A percentile compares a stretch with the other conserved stretches of the same genome.
phyloP scores from a whole-genome alignment of 306 rosid genomes.

The Prunus salicina region DNA sequence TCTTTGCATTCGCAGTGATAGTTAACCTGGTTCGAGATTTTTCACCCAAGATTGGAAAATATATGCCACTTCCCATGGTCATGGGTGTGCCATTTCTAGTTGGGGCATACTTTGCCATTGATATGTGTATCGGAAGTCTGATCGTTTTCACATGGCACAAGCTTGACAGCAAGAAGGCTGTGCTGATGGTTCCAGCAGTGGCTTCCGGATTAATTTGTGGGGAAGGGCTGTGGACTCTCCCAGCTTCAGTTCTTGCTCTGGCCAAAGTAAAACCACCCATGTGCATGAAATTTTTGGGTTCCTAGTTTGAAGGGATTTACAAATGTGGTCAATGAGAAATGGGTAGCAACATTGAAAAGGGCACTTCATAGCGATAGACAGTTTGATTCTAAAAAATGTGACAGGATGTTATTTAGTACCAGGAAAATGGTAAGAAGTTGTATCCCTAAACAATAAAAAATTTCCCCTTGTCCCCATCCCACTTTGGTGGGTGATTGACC shows the following conservation, averaged over 20 bases:
- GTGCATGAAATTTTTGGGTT: conserved; percentile 80
- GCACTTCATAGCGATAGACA: not conserved
- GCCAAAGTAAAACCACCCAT: conserved; percentile 80
- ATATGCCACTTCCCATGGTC: conserved; percentile 93
- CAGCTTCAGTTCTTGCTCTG: conserved; percentile 86
- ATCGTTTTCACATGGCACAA: conserved; percentile 65
- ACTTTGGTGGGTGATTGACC: conserved; percentile 2
- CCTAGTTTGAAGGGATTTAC: conserved; percentile 21
- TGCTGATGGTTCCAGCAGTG: conserved; percentile 69
- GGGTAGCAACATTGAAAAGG: not conserved
- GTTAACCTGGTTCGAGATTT: conserved; percentile 44
- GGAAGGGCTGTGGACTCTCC: conserved; percentile 93
- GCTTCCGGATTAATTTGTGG: conserved; percentile 96
- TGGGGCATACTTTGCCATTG: conserved; percentile 86
- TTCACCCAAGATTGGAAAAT: conserved; percentile 68
- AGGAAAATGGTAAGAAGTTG: not conserved
- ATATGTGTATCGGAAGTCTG: conserved; percentile 69
- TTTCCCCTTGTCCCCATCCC: not conserved
- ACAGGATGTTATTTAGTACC: not conserved
- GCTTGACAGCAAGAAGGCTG: conserved; percentile 51
- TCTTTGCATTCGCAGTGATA: conserved; percentile 38
- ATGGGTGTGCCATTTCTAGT: conserved; percentile 93
- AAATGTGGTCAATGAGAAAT: not conserved
- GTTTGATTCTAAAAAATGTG: not conserved
- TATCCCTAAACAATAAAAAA: not conserved